These are phyloP conservation scores for Penicillium flavigenum DNA, from an alignment of 495 filamentous ascomycete species.

Conservation along the genomic window DNA sequence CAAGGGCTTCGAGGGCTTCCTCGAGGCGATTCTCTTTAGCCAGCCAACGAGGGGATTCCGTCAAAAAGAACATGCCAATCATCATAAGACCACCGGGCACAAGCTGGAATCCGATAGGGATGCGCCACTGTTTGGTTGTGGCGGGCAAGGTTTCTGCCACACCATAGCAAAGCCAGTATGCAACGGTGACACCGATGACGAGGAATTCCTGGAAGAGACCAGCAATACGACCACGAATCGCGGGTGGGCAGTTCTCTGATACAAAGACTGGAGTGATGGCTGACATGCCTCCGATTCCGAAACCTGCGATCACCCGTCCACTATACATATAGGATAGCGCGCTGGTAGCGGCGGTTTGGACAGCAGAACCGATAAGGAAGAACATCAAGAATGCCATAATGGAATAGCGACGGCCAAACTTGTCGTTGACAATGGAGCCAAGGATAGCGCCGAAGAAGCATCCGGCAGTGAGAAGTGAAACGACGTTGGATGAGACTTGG, in stretches of 20 bases:
- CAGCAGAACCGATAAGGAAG: neutral
- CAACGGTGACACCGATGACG: slow-evolving; percentile 33
- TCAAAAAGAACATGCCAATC: slow-evolving; percentile 64
- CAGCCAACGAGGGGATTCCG: slow-evolving; percentile 65
- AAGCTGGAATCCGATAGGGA: slow-evolving; percentile 63
- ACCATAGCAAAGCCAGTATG: slow-evolving; percentile 19
- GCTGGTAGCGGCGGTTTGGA: neutral
- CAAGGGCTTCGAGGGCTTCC: slow-evolving; percentile 31
- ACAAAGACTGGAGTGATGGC: neutral
- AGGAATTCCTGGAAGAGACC: slow-evolving; percentile 41
- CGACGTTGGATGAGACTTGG: neutral
- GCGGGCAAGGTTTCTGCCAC: neutral
- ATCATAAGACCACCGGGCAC: slow-evolving; percentile 62
- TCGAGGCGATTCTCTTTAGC: slow-evolving; percentile 48
- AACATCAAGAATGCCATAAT: neutral
- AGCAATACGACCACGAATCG: neutral
- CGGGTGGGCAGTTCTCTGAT: neutral
- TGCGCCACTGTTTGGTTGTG: slow-evolving; percentile 52
- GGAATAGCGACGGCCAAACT: neutral
- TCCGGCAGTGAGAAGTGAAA: neutral
- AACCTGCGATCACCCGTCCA: neutral
- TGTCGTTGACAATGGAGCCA: neutral
- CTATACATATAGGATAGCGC: neutral
- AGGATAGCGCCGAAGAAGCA: neutral
- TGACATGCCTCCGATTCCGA: neutral